Base-by-base conservation (phyloP, 495 filamentous ascomycete genomes). In the Xylaria venustula region DNA sequence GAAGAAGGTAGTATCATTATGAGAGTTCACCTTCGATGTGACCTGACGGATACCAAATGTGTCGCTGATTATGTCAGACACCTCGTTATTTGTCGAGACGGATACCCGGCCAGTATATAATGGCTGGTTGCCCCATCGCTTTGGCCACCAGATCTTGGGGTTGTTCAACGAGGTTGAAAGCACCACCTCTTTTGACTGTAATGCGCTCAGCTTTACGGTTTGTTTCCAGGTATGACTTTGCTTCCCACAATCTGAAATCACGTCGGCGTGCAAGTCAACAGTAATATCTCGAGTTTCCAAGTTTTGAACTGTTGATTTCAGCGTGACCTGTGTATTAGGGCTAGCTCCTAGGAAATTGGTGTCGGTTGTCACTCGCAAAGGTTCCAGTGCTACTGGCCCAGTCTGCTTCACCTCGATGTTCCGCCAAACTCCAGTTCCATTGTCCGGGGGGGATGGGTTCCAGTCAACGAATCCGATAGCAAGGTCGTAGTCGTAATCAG, bases 401-500 rank as follows among this genome's bases (percentile, higher is more conserved):
- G 83, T 87, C 62, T 83, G 78, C 51, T 79, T 80, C 22, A 89
- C 22, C 50, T 85, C 83, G 6, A 89, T 77, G 46, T 87, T 66
- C 0, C 86, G 77, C 86, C 86, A 88, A 1, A 89, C 77, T 0
- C 87, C 86, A 73, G 61, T 79, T 1, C 82, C 81, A 52, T 83
- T 82, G 54, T 85, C 82, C 0, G 81, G 75, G 0, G 87, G 86
- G 55, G 81, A 84, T 0, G 85, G 85, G 44, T 88, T 88, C 87
- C 87, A 89, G 58, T 89, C 86, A 1, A 84, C 81, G 55, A 85
- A 89, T 0, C 85, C 83, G 19, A 84, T 64, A 0, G 80, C 83
- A 47, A 88, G 77, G 57, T 89, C 84, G 25, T 79, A 74, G 26
- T 81, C 74, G 64, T 86, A 87, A 58, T 83, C 73, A 0, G 85